Percentiles rank a stretch among this genome's conserved stretches.
These are phyloP conservation scores for Fusarium tupiense DNA, from an alignment of 2,329 filamentous ascomycete species.

Conservation along the genomic window DNA sequence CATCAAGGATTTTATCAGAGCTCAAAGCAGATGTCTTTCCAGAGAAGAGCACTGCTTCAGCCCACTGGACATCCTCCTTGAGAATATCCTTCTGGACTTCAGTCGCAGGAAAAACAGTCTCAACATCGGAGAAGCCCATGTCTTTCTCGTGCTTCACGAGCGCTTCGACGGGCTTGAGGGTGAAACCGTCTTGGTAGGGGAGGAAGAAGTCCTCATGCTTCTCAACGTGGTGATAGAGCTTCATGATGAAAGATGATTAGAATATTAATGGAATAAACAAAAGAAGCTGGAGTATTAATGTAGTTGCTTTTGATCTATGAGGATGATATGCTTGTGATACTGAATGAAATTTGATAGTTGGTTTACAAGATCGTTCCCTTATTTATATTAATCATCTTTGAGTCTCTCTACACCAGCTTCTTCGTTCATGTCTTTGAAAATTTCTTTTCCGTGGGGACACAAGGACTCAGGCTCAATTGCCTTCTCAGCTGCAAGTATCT, in stretches of 20 bases:
- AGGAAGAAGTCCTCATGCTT: constrained; percentile 17
- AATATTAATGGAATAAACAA: neutral
- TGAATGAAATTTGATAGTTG: neutral
- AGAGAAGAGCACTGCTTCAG: constrained; percentile 4
- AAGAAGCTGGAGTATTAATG: no score
- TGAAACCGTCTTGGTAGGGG: neutral
- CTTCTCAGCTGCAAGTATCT: neutral
- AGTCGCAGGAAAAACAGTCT: neutral
- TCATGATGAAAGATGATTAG: neutral
- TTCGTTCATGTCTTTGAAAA: neutral
- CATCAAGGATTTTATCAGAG: neutral
- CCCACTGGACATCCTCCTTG: constrained; percentile 11
- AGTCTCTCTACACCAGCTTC: fast-evolving
- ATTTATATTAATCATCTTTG: neutral
- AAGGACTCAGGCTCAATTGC: neutral
- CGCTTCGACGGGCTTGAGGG: neutral
- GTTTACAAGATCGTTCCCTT: neutral
- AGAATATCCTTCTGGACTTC: constrained; percentile 12
- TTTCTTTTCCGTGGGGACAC: neutral
- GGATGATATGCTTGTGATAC: neutral
- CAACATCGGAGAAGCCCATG: neutral
- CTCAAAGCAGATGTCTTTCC: neutral
- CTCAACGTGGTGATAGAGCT: constrained; percentile 5
- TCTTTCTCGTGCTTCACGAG: neutral
- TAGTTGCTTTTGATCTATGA: neutral